Percentiles rank a stretch among this genome's conserved stretches.
These are phyloP conservation scores for Avicennia marina DNA, from an alignment of 257 asterid species.

Conservation along the genomic window DNA sequence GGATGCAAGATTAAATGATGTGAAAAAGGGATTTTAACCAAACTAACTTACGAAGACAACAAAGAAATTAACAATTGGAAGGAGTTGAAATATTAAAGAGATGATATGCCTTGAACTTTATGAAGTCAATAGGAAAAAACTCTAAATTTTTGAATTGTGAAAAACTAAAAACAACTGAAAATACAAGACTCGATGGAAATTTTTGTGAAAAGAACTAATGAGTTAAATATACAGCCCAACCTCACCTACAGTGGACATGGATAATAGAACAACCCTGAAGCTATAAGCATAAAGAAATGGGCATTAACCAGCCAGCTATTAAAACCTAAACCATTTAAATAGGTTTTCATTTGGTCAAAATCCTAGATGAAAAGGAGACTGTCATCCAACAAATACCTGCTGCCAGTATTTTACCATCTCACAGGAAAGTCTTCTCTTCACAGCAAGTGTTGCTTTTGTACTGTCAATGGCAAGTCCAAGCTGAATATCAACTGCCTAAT, in stretches of 20 bases:
- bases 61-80: too few species aligned
- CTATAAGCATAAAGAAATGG: neutral
- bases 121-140: too few species aligned
- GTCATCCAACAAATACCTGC: constrained; percentile 51
- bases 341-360: neutral
- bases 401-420: constrained; percentile 99
- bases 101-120: too few species aligned
- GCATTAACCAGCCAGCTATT: neutral
- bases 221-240: neutral
- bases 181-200: neutral
- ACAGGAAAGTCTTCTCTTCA: constrained; percentile 95
- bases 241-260: neutral
- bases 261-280: neutral
- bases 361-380: neutral
- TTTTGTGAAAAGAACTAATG: neutral
- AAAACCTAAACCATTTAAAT: neutral
- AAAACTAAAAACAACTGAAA: neutral
- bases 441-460: constrained; percentile 96
- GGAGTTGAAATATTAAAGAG: too few species aligned
- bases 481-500: constrained; percentile 97
- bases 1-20: too few species aligned
- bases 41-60: too few species aligned
- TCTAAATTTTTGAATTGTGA: neutral
- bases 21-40: too few species aligned
- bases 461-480: constrained; percentile 98